Conservation (phyloP, 2,329 filamentous ascomycete genomes). For the Phialocephala sp. region DNA sequence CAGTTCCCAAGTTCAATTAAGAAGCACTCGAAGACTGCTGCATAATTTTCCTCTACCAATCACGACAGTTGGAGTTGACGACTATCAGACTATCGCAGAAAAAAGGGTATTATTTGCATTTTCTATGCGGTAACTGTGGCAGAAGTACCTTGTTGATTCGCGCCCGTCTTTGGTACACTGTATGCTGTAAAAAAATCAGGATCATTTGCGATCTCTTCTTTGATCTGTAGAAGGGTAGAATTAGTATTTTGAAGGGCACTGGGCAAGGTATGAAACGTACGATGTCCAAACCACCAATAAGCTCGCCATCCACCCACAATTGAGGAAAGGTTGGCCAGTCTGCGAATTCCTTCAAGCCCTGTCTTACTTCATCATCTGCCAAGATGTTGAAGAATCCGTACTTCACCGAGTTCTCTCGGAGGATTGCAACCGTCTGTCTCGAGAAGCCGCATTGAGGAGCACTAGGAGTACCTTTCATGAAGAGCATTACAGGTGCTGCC, state of each 20-base stretch:
- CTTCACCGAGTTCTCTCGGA: slow-evolving; percentile 89
- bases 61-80: not conserved
- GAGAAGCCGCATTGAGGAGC: slow-evolving; percentile 92
- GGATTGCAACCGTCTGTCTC: slow-evolving; percentile 80
- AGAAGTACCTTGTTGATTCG: not conserved
- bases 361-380: slow-evolving; percentile 94
- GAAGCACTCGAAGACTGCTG: not conserved
- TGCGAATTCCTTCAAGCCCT: slow-evolving; percentile 95
- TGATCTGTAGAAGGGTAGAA: slow-evolving; percentile 64
- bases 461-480: slow-evolving; percentile 96
- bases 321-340: slow-evolving; percentile 99
- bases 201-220: slow-evolving; percentile 88
- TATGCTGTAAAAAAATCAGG: slow-evolving; percentile 82
- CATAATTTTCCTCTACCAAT: not conserved
- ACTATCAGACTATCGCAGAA: not conserved
- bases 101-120: slow-evolving; percentile 5
- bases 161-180: slow-evolving; percentile 50
- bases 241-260: slow-evolving; percentile 12
- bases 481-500: slow-evolving; percentile 96
- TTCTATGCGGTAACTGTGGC: slow-evolving; percentile 18
- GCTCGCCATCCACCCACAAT: slow-evolving; percentile 87
- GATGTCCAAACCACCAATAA: slow-evolving; percentile 94
- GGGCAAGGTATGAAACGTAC: slow-evolving; percentile 60
- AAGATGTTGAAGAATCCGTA: slow-evolving; percentile 99
- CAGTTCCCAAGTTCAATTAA: not conserved